Percentiles rank a stretch among this genome's conserved stretches.
phyloP scores from a whole-genome alignment of 768 basidiomycete genomes.

The Roridomyces roridus region DNA sequence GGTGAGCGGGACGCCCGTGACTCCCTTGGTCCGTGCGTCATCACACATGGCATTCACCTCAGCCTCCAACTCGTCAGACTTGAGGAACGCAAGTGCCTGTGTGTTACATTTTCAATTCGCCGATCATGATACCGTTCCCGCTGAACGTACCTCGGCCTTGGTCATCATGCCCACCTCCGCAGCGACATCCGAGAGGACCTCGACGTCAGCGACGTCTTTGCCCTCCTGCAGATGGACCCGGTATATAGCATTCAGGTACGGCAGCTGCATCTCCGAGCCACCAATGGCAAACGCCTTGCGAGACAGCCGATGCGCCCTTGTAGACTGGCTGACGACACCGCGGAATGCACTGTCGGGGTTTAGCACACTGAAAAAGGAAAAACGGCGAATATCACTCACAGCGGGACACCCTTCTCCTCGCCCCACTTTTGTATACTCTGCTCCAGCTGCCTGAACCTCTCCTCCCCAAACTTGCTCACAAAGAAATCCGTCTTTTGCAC shows the following conservation, averaged over 20 bases:
- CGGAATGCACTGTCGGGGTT: conserved; percentile 44
- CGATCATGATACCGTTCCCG: background rate
- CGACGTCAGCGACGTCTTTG: conserved; percentile 65
- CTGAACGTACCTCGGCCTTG: conserved; percentile 58
- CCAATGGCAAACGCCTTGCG: conserved; percentile 70
- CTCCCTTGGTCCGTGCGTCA: conserved; percentile 67
- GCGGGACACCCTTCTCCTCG: conserved; percentile 59
- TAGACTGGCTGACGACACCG: conserved; percentile 71
- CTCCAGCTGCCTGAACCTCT: conserved; percentile 48
- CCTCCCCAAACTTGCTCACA: conserved; percentile 56
- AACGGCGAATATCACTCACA: conserved; percentile 45
- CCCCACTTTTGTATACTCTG: conserved; percentile 56
- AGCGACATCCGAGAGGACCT: conserved; percentile 65
- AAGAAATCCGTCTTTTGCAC: conserved; percentile 50
- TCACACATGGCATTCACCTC: conserved; percentile 70
- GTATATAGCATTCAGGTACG: conserved; percentile 64
- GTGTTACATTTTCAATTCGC: conserved; percentile 14
- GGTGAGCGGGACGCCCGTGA: conserved; percentile 81
- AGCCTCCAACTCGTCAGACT: conserved; percentile 66
- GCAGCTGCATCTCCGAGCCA: conserved; percentile 64
- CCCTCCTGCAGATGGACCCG: conserved; percentile 69
- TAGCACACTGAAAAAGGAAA: background rate
- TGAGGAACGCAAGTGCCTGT: conserved; percentile 69
- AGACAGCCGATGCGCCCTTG: conserved; percentile 71
- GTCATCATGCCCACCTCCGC: conserved; percentile 62